Conservation (phyloP, 768 basidiomycete genomes). For the Asterophora parasitica region DNA sequence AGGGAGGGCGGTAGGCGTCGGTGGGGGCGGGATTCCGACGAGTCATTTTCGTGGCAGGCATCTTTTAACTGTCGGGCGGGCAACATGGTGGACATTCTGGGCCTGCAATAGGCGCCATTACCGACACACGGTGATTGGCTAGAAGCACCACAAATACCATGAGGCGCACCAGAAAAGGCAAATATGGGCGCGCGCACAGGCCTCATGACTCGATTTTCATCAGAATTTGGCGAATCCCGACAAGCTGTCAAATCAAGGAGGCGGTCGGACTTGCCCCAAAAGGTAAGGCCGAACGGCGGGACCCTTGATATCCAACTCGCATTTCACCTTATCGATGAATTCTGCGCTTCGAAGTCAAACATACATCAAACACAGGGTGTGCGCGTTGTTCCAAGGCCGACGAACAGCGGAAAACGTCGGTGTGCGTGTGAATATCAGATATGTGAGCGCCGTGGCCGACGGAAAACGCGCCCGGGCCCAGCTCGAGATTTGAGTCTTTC, state of each 20-base stretch:
- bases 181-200: neutral
- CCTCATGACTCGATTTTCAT: neutral
- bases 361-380: neutral
- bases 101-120: neutral
- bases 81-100: neutral
- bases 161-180: neutral
- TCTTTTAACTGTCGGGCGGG: neutral
- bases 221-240: neutral
- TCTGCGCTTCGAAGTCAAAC: slow-evolving; percentile 1
- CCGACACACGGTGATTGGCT: slow-evolving; percentile 1
- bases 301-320: neutral
- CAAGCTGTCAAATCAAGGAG: neutral
- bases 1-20: neutral
- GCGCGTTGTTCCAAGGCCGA: neutral
- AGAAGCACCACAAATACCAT: neutral
- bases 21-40: neutral
- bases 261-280: neutral
- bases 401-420: no score
- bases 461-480: no score
- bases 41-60: neutral
- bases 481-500: no score
- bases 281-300: neutral
- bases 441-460: no score
- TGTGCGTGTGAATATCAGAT: no score
- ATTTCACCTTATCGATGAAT: neutral